These are phyloP conservation scores for Heliocybe sulcata DNA, from an alignment of 1,284 basidiomycete species.

Conservation along the genomic window DNA sequence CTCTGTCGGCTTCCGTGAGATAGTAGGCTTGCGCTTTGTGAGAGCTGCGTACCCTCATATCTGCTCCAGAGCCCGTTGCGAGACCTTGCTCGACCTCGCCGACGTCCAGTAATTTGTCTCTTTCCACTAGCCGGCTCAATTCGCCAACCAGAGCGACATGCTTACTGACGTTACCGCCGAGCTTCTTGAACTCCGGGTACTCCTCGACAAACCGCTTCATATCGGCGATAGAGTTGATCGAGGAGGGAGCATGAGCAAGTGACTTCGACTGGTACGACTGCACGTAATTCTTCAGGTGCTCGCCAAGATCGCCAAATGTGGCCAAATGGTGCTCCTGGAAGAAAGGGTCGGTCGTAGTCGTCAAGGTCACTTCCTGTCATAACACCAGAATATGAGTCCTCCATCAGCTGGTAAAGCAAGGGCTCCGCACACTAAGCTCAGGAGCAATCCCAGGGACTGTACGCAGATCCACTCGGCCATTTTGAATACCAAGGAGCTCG, in stretches of 20 bases:
- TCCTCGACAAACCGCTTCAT: constrained; percentile 99
- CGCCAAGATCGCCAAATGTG: constrained; percentile 96
- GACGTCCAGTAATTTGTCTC: constrained; percentile 81
- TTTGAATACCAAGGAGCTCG: constrained; percentile 90
- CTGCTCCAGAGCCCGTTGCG: constrained; percentile 86
- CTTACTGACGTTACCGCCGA: constrained; percentile 98
- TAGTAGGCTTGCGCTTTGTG: not conserved
- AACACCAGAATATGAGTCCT: not conserved
- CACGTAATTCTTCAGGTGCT: constrained; percentile 90
- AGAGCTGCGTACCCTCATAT: constrained; percentile 62
- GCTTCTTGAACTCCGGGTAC: constrained; percentile 94
- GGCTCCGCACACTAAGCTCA: constrained; percentile 69
- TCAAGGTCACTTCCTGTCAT: constrained; percentile 87
- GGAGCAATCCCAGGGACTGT: constrained; percentile 83
- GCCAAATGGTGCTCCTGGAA: constrained; percentile 89
- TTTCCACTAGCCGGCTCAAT: constrained; percentile 83
- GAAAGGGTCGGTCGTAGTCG: constrained; percentile 89
- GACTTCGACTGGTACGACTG: constrained; percentile 90
- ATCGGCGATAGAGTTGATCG: constrained; percentile 94
- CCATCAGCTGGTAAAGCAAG: not conserved
- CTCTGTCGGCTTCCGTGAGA: constrained; percentile 36
- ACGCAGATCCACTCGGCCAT: constrained; percentile 85
- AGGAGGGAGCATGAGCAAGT: constrained; percentile 66
- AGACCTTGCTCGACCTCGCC: constrained; percentile 97
- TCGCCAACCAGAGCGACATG: constrained; percentile 97